Evolutionary conservation across 192 early-diverging fungal species (phyloP).

Genomic region (Backusella luteola): DNA sequence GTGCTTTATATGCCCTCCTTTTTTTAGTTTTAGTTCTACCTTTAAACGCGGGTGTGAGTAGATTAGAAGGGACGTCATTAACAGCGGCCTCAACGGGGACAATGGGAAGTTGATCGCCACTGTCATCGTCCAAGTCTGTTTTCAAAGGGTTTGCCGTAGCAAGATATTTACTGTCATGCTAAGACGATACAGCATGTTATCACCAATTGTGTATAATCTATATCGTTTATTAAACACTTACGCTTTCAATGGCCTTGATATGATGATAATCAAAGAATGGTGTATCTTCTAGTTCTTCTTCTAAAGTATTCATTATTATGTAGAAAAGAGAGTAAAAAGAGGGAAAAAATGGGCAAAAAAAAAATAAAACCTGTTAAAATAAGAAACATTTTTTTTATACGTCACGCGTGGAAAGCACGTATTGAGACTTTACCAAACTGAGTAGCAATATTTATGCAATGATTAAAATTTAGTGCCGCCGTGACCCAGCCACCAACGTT

Average conservation of each 20-base stretch:
- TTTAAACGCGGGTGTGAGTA: background rate
- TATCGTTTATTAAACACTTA: conserved; percentile 4
- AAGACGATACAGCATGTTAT: background rate
- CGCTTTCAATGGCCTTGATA: conserved; percentile 27
- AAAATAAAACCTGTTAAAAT: background rate
- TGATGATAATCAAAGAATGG: conserved; percentile 38
- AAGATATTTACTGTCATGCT: conserved; percentile 25
- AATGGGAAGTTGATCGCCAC: background rate
- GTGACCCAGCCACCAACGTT: background rate
- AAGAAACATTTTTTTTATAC: background rate
- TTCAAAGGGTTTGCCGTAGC: background rate
- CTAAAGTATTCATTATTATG: background rate
- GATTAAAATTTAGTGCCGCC: background rate
- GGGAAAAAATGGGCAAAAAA: conserved; percentile 1
- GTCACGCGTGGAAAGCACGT: background rate
- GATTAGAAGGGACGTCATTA: conserved; percentile 3
- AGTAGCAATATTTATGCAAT: background rate
- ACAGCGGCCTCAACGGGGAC: background rate
- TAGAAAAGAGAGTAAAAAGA: background rate
- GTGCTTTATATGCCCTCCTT: too few species aligned
- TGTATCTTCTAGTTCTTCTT: conserved; percentile 12
- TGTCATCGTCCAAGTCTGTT: background rate
- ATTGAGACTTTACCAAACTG: background rate
- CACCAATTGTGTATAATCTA: too few species aligned
- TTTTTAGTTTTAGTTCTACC: background rate